Evolutionary conservation across 441 rosid species (phyloP), one percentile per base, ranked within the genome.

Genomic region (Gossypium schwendimanii): DNA sequence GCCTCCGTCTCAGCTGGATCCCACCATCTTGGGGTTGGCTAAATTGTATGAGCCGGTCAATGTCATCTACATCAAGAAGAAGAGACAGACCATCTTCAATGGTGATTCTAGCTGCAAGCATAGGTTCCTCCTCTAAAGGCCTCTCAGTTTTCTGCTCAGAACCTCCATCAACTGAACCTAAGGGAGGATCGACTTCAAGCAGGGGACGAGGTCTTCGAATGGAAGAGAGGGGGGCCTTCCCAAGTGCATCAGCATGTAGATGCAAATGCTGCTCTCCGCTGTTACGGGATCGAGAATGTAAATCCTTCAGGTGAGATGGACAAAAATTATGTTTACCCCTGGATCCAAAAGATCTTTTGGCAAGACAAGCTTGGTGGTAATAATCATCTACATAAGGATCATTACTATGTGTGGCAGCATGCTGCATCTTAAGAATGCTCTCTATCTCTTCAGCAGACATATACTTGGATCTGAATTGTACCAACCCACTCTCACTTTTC

Each of bases 361-460:
- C 91, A 75, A 93, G 89, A 69, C 86, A 78, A 74, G 99, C 99
- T 84, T 90, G 99, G 78, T 93, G 97, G 80, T 95, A 95, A 79
- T 93, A 95, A 80, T 95, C 99, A 81, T 91, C 90, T 54, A 90
- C 73, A 57, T 95, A 95, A 2, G 93, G 92, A 72, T 92, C 98
- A 71, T 74, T 92, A 75, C 87, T 81, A 84, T 92, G 97, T 0
- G 91, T 83, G 28, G 93, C 84, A 9, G 93, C 86, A 81, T 91
- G 99, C 85, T 94, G 99, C 93, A 94, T 89, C 81, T 89, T 94
- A 73, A 94, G 89, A 66, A 94, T 91, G 73, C 93, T 88, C 86
- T 92, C 99, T 2, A 94, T 91, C 81, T 94, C 99, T 77, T 94
- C 98, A 63, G 94, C 77, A 36, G 94, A 86, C 99, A 94, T 94